Evolutionary conservation across 148 eudicot species (phyloP), one percentile per base, ranked within the genome.

Genomic region (Camellia japonica): DNA sequence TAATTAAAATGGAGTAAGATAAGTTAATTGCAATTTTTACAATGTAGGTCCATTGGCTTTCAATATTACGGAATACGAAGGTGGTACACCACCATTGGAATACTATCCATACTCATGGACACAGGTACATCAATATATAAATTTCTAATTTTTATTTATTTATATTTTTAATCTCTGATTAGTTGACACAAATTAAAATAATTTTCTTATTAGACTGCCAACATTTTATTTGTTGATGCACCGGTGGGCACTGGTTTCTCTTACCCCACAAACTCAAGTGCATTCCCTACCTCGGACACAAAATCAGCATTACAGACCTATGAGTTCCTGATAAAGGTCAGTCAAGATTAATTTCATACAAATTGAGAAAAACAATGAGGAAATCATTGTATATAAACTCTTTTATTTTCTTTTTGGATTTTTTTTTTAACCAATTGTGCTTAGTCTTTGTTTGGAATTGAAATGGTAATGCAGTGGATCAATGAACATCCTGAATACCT

Each of bases 231-330:
- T 20, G 14, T 81, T 4, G 83, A 81, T 19, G 79, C 79, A 16
- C 79, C 83, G 6, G 74, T 81, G 41, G 83, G 83, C 8, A 81
- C 79, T 10, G 83, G 79, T 2, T 81, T 81, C 79, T 81, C 83
- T 19, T 81, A 81, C 7, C 51, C 72, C 9, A 66, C 69, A 66
- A 30, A 65, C n/a, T 62, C 44, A 10, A 44, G 54, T 19, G 78
- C 73, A 3, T 74, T 23, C 51, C 42, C 76, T 52, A 56, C 77
- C 1, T 59, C 76, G 2, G 83, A 81, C 74, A 54, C 79, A 47
- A 20, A 74, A 12, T 74, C 79, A 30, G 72, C 79, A 7, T 5
- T 3, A 19, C 79, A 81, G 43, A 74, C 79, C 52, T 81, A 81
- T 58, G 74, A 42, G 16, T 81, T 81, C 74, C 66, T 81, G 2